Percentiles rank a stretch among this genome's conserved stretches.
Conservation (phyloP, 208 protist species). For the Acanthamoeba divionensis region DNA sequence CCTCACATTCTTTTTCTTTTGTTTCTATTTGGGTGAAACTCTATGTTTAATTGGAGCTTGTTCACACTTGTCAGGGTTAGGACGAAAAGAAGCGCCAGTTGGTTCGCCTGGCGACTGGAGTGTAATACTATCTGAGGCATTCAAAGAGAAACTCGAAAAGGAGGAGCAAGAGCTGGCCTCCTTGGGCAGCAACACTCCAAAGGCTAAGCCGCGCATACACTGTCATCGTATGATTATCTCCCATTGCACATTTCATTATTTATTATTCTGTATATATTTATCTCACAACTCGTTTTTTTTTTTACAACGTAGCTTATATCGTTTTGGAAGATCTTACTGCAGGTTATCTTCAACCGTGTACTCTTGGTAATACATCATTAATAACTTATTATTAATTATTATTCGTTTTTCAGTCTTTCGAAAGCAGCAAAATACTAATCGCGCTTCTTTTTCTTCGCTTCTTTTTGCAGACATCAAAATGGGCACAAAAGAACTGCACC, state of each 20-base stretch:
- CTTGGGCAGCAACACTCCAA: too few species aligned
- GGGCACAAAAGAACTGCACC: constrained; percentile 34
- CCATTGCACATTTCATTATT: background rate
- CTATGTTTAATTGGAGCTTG: too few species aligned
- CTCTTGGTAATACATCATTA: too few species aligned
- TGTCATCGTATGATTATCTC: too few species aligned
- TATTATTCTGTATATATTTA: background rate
- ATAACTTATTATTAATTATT: too few species aligned
- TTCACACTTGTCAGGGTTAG: background rate
- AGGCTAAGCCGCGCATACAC: too few species aligned
- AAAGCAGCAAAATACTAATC: too few species aligned
- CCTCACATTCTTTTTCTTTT: too few species aligned
- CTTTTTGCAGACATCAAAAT: background rate
- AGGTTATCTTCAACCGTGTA: constrained; percentile 4
- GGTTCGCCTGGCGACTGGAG: background rate
- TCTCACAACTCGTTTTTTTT: background rate
- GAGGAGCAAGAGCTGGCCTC: background rate
- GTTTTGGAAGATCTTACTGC: constrained; percentile 43
- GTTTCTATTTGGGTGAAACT: too few species aligned
- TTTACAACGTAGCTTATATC: background rate
- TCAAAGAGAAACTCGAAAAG: background rate
- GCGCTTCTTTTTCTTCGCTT: background rate
- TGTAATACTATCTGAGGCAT: constrained; percentile 17
- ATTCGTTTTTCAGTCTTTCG: too few species aligned
- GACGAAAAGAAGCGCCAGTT: background rate